Conservation (phyloP, 2,329 filamentous ascomycete genomes). For the Helicocarpus griseus region DNA sequence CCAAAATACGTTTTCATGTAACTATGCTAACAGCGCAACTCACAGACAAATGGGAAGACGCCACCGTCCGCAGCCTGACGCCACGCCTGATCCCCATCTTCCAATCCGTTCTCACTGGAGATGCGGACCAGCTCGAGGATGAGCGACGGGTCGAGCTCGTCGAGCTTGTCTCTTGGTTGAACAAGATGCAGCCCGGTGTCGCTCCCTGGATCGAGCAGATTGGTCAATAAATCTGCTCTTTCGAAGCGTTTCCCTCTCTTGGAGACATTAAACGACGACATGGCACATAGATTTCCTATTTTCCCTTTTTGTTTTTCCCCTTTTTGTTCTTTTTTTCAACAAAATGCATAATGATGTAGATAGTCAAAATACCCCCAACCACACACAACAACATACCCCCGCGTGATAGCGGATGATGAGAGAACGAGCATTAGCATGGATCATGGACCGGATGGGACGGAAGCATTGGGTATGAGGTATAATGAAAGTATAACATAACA, state of each 20-base stretch:
- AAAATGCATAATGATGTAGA: neutral
- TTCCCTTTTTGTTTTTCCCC: neutral
- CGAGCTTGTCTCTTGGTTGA: slow-evolving; percentile 40
- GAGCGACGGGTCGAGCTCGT: slow-evolving; percentile 38
- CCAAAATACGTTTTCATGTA: neutral
- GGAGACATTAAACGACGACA: neutral
- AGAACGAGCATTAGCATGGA: neutral
- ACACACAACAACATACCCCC: neutral
- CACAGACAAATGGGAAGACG: slow-evolving; percentile 37
- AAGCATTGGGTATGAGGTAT: neutral
- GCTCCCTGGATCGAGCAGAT: slow-evolving; percentile 26
- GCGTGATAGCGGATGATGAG: neutral
- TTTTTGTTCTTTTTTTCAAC: neutral
- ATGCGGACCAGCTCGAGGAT: slow-evolving; percentile 38
- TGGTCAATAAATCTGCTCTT: slow-evolving; percentile 5
- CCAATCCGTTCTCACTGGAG: slow-evolving; percentile 36
- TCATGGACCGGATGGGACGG: neutral
- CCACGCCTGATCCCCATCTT: slow-evolving; percentile 39
- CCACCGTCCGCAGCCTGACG: slow-evolving; percentile 36
- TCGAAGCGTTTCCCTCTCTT: neutral
- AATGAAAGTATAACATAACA: neutral
- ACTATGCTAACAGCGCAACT: slow-evolving; percentile 12
- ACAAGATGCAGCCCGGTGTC: slow-evolving; percentile 33
- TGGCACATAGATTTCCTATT: neutral
- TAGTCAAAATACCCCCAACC: neutral